phyloP scores from a whole-genome alignment of 2,329 filamentous ascomycete species.

The Xylaria sp. region DNA sequence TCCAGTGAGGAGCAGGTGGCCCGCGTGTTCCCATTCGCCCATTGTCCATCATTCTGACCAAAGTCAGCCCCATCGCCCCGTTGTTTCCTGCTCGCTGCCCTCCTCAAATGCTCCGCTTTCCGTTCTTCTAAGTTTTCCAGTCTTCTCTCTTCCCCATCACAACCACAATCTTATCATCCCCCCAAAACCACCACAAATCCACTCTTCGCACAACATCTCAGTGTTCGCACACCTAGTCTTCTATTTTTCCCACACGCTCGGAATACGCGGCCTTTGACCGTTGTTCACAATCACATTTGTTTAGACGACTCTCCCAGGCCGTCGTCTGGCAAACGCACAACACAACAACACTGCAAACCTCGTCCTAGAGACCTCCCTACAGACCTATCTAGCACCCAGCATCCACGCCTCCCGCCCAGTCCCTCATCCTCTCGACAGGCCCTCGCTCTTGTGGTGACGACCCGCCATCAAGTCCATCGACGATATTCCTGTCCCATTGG shows the following conservation, averaged over 20 bases:
- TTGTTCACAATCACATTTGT: constrained; percentile 16
- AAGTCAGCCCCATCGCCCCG: constrained; percentile 32
- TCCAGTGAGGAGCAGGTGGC: constrained; percentile 15
- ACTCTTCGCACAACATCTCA: constrained; percentile 27
- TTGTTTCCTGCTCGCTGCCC: constrained; percentile 27
- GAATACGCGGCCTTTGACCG: constrained; percentile 29
- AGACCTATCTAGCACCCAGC: constrained; percentile 1
- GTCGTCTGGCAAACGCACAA: constrained; percentile 5
- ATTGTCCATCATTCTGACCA: constrained; percentile 20
- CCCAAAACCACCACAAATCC: constrained; percentile 20
- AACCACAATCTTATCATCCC: constrained; percentile 36
- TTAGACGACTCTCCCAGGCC: constrained; percentile 12
- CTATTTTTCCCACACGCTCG: constrained; percentile 17
- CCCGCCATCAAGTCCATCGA: constrained; percentile 33
- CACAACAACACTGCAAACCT: not conserved
- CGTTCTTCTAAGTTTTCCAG: constrained; percentile 26
- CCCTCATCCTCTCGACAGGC: constrained; percentile 23
- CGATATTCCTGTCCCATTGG: constrained; percentile 25
- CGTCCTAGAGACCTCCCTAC: constrained; percentile 1
- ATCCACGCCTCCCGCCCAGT: constrained; percentile 20
- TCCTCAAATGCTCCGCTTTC: constrained; percentile 38
- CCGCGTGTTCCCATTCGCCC: constrained; percentile 36
- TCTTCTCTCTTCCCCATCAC: constrained; percentile 35
- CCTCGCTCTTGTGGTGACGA: constrained; percentile 32
- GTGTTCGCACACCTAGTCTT: constrained; percentile 22